Conservation (phyloP, 2,329 filamentous ascomycete genomes). For the Tolypocladium pustulatum region DNA sequence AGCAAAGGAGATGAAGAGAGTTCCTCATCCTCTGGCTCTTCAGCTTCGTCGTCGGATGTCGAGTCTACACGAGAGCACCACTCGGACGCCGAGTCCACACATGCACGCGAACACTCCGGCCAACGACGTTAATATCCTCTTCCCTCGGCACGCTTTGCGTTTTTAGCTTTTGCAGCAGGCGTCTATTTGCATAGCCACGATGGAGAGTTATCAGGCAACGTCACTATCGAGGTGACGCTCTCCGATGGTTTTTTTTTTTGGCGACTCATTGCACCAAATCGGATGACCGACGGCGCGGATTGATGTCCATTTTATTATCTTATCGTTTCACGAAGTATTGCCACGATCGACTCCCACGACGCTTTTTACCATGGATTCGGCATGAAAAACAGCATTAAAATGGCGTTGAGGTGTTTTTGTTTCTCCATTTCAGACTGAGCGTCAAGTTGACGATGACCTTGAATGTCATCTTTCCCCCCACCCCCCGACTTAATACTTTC, state of each 20-base stretch:
- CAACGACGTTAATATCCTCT: neutral
- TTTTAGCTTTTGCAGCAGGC: neutral
- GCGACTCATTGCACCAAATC: no score
- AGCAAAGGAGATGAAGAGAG: constrained; percentile 21
- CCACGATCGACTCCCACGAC: constrained; percentile 11
- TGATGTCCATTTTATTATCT: neutral
- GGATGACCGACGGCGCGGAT: neutral
- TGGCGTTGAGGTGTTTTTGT: constrained; percentile 17
- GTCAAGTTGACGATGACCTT: neutral
- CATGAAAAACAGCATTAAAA: constrained; percentile 21
- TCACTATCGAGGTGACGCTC: neutral
- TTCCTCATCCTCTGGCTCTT: constrained; percentile 11
- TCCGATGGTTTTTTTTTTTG: no score
- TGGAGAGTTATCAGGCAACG: neutral
- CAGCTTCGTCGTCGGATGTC: constrained; percentile 22
- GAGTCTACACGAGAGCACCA: constrained; percentile 22
- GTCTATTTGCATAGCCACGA: neutral
- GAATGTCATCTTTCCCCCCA: neutral
- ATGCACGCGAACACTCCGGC: constrained; percentile 1
- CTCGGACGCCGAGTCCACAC: constrained; percentile 6
- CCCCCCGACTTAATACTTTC: neutral
- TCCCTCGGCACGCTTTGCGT: neutral
- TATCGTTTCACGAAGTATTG: constrained; percentile 4
- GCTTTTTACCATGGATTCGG: constrained; percentile 9
- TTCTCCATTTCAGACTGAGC: neutral